Percentiles rank a stretch among this genome's conserved stretches.
Evolutionary conservation across 2,329 filamentous ascomycete species (phyloP).

Genomic region (Raffaelea arxii): DNA sequence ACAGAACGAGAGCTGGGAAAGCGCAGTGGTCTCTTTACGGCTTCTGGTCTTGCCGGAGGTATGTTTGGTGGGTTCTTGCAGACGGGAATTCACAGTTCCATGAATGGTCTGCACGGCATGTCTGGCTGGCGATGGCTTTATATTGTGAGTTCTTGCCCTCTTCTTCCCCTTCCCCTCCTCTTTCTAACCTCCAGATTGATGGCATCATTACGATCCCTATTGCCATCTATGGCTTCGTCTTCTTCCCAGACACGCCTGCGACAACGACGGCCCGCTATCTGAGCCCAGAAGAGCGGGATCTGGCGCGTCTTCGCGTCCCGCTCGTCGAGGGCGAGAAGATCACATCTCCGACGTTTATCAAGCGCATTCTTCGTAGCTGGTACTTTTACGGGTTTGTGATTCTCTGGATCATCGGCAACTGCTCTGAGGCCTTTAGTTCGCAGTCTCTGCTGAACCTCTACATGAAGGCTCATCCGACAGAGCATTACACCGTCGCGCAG

Average conservation of each 20-base stretch:
- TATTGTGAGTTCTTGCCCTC: neutral
- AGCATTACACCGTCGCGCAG: slow-evolving; percentile 34
- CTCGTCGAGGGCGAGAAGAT: slow-evolving; percentile 29
- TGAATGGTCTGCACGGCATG: slow-evolving; percentile 6
- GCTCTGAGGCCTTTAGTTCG: slow-evolving; percentile 56
- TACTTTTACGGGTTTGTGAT: neutral
- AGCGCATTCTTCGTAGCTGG: slow-evolving; percentile 37
- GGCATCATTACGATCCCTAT: slow-evolving; percentile 4
- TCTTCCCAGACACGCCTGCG: slow-evolving; percentile 6
- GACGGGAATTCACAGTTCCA: slow-evolving; percentile 2
- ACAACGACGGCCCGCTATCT: slow-evolving; percentile 33
- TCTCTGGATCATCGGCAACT: slow-evolving; percentile 58
- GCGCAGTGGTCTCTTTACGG: slow-evolving; percentile 16
- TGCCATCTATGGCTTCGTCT: slow-evolving; percentile 4
- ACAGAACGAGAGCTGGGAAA: slow-evolving; percentile 37
- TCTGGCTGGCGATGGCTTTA: slow-evolving; percentile 10
- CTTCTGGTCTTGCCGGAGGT: neutral
- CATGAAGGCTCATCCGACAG: slow-evolving; percentile 31
- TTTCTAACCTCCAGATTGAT: neutral
- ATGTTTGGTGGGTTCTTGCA: slow-evolving; percentile 7
- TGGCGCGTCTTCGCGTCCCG: slow-evolving; percentile 28
- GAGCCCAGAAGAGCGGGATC: slow-evolving; percentile 21
- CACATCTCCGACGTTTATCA: slow-evolving; percentile 38
- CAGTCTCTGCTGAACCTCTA: slow-evolving; percentile 37
- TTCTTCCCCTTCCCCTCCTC: neutral